Evolutionary conservation across 1,139 yeast species (phyloP).

Genomic region (Sporopachydermia cereana): DNA sequence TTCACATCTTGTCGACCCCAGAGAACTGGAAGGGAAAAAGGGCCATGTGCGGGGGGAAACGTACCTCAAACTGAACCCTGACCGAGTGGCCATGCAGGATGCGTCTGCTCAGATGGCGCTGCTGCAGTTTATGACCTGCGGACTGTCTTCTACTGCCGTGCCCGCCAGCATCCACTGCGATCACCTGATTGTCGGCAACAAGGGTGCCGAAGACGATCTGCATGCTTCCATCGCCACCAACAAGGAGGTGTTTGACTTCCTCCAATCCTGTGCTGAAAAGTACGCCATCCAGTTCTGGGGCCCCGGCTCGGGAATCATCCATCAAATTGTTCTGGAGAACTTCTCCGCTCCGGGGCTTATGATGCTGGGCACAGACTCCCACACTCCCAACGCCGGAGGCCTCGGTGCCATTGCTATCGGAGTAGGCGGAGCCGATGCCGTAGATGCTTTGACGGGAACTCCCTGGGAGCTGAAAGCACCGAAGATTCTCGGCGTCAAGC

Average conservation of each 20-base stretch:
- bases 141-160: constrained; percentile 72
- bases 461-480: constrained; percentile 99
- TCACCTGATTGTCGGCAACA: constrained; percentile 90
- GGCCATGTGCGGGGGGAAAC: constrained; percentile 64
- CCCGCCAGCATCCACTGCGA: constrained; percentile 97
- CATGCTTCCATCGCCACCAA: constrained; percentile 66
- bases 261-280: constrained; percentile 80
- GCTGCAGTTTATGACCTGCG: constrained; percentile 93
- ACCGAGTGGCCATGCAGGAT: constrained; percentile 98
- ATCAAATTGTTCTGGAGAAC: constrained; percentile 92
- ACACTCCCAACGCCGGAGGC: constrained; percentile 98
- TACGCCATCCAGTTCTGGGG: constrained; percentile 98
- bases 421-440: constrained; percentile 99
- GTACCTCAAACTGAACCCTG: constrained; percentile 88
- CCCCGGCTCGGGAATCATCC: constrained; percentile 97
- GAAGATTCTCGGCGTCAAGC: constrained; percentile 78
- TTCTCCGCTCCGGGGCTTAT: constrained; percentile 89
- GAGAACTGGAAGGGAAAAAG: constrained; percentile 41
- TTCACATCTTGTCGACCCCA: constrained; percentile 81
- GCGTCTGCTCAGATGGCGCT: constrained; percentile 98
- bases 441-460: constrained; percentile 91
- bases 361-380: constrained; percentile 97
- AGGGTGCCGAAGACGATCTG: constrained; percentile 78
- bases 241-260: constrained; percentile 87
- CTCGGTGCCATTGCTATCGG: constrained; percentile 95